phyloP scores from a whole-genome alignment of 192 early-diverging fungal species.

The Podila verticillata region DNA sequence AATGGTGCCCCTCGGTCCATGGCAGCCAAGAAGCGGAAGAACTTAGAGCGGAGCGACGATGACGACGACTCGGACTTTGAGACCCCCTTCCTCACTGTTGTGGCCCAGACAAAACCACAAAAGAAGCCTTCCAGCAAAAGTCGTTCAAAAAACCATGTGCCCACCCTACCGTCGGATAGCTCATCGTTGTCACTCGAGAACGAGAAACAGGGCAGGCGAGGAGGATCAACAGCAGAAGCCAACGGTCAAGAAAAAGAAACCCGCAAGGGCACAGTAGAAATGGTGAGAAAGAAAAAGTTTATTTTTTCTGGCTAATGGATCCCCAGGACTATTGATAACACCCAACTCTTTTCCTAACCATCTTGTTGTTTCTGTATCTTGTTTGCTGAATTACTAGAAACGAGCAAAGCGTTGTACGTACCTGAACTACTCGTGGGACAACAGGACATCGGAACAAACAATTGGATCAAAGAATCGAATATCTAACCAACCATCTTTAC shows the following conservation, averaged over 20 bases:
- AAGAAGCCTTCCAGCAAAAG: slow-evolving; percentile 1
- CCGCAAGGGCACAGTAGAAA: background rate
- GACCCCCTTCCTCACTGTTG: slow-evolving; percentile 10
- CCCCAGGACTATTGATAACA: too few species aligned
- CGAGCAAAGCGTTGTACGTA: slow-evolving; percentile 38
- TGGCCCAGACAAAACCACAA: slow-evolving; percentile 1
- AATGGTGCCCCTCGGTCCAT: background rate
- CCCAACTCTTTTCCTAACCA: too few species aligned
- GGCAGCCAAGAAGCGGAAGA: slow-evolving; percentile 35
- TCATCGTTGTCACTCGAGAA: background rate
- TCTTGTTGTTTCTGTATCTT: background rate
- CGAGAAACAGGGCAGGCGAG: background rate
- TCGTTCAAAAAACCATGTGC: too few species aligned
- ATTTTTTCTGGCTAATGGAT: too few species aligned
- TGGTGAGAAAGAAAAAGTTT: background rate
- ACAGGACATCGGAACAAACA: background rate
- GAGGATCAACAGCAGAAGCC: background rate
- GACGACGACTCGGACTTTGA: slow-evolving; percentile 37
- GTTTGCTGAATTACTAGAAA: slow-evolving; percentile 13
- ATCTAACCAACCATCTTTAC: background rate
- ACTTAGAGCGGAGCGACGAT: slow-evolving; percentile 25
- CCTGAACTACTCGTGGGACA: background rate
- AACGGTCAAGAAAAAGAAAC: background rate
- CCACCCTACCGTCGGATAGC: too few species aligned
- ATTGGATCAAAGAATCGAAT: background rate